Base-by-base conservation (phyloP, 2,329 filamentous ascomycete species). In the Penicillium sp. region DNA sequence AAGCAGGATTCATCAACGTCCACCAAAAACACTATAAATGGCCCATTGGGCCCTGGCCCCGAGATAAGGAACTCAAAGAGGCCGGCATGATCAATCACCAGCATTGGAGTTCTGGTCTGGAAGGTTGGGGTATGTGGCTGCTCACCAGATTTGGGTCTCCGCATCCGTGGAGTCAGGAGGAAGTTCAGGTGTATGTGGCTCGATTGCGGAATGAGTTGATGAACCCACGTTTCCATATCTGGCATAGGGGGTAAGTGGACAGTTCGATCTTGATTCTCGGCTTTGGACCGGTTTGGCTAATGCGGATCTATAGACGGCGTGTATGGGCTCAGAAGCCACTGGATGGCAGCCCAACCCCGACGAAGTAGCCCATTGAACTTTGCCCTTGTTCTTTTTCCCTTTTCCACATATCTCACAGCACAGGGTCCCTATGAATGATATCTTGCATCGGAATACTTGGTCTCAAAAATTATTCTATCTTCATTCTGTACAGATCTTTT, bases 71-170 rank as follows among this genome's bases (percentile, higher is more conserved):
- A 19, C 62, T 72, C 40, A 73, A 75, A 55, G 66, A 73, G 56
- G 69, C 86, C 1, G 84, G 83, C 1, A 59, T 62, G 16, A 79
- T 68, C n/a, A 65, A 68, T 33, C 57, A 59, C 19, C 55, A 68
- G 25, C 70, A 73, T 35, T 71, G 70, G 71, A 68, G 63, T 49
- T 61, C 63, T 13, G 71, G 70, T 2, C 55, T 73, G 52, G 71
- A 71, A 35, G 71, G 67, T 0, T 71, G 66, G 63, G 64, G 65
- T 3, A 70, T 72, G 69, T 73, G 65, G 59, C 59, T 73, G 43
- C 60, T 73, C 10, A 71, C 65, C 19, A 67, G 65, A 40, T 62
- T 57, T 45, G 71, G 71, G 1, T 53, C 65, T 5, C 71, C 71
- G 5, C 19, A 63, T 25, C 67, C 67, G 3, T 68, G 65, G 64